A percentile compares a stretch with the other conserved stretches of the same genome.
Conservation (phyloP, 164 flowering plant genomes). For the Magnolia sinica region DNA sequence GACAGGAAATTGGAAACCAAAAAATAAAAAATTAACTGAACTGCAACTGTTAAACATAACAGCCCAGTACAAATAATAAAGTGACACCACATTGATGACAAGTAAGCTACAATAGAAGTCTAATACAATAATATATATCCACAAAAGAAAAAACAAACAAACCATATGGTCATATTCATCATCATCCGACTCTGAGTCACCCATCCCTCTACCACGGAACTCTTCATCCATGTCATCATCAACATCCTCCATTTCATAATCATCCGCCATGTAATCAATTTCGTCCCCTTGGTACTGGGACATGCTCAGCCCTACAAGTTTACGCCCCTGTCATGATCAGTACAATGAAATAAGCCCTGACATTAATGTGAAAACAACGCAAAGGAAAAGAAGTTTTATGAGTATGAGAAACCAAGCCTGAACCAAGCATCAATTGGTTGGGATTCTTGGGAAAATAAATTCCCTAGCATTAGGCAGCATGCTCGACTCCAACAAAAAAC, state of each 20-base stretch:
- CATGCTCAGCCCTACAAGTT: slow-evolving; percentile 22
- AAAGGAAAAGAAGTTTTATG: no score
- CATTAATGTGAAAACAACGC: no score
- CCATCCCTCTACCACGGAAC: slow-evolving; percentile 38
- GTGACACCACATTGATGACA: not conserved
- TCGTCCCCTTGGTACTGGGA: slow-evolving; percentile 39
- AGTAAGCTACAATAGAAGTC: not conserved
- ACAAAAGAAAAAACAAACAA: slow-evolving; percentile 12
- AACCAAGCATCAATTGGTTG: no score
- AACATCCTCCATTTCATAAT: slow-evolving; percentile 52
- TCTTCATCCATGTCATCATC: slow-evolving; percentile 59
- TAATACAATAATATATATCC: not conserved
- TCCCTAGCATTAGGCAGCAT: no score
- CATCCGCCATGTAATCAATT: slow-evolving; percentile 42
- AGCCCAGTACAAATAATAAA: not conserved
- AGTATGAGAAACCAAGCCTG: no score
- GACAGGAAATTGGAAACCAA: not conserved
- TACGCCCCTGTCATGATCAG: no score
- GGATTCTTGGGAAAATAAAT: no score
- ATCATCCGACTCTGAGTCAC: slow-evolving; percentile 54
- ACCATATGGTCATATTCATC: slow-evolving; percentile 43
- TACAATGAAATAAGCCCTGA: no score
- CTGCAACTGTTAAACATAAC: not conserved
- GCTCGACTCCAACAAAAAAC: no score
- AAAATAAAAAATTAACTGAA: not conserved